Evolutionary conservation across 306 rosid genomes (phyloP).

Genomic region (Begonia loranthoides): DNA sequence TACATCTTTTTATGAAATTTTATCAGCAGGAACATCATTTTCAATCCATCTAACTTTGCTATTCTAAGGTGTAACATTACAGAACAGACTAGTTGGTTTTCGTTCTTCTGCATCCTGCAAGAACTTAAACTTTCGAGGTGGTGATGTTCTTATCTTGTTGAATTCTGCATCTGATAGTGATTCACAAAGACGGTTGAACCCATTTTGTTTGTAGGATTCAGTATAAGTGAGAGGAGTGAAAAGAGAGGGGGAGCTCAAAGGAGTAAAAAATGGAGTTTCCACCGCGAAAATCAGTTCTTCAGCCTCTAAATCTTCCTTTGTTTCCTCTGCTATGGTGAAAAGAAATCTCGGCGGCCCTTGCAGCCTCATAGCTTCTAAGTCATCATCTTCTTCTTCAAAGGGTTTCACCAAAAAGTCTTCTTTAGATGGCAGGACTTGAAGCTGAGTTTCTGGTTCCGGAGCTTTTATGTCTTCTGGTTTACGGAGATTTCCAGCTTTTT

Average conservation of each 20-base stretch:
- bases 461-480: constrained; percentile 32
- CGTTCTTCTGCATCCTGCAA: constrained; percentile 83
- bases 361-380: constrained; percentile 55
- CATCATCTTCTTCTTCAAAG: constrained; percentile 55
- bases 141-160: constrained; percentile 66
- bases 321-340: constrained; percentile 91
- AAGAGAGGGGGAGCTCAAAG: constrained; percentile 61
- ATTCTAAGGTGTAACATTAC: no score
- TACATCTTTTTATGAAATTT: no score
- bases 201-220: constrained; percentile 30
- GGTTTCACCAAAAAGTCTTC: constrained; percentile 43
- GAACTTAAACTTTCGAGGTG: constrained; percentile 93
- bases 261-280: constrained; percentile 87
- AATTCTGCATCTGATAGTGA: constrained; percentile 76
- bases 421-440: constrained; percentile 26
- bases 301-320: constrained; percentile 79
- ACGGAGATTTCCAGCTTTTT: constrained; percentile 37
- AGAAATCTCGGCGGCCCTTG: constrained; percentile 73
- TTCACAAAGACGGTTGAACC: constrained; percentile 67
- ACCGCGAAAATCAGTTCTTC: constrained; percentile 45
- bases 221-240: constrained; percentile 66
- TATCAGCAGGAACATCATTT: no score
- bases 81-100: no score
- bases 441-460: constrained; percentile 38
- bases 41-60: no score